Evolutionary conservation across 1,284 basidiomycete genomes (phyloP).

Genomic region (Porogramme epimiltina): DNA sequence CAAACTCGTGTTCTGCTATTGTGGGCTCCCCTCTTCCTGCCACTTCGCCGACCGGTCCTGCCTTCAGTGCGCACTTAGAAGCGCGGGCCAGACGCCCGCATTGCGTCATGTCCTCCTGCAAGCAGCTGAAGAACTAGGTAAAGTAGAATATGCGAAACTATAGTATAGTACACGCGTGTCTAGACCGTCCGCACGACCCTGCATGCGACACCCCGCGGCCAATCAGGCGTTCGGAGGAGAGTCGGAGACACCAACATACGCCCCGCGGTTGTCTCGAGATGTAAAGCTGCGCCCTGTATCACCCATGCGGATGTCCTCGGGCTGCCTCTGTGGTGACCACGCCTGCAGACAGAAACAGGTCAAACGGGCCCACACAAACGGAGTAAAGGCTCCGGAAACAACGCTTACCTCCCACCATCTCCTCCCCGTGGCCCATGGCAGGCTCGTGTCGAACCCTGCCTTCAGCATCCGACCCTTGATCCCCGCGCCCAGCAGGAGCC

Average conservation of each 20-base stretch:
- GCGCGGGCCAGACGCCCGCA: too few species aligned
- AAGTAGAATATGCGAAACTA: constrained; percentile 3
- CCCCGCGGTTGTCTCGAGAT: constrained; percentile 33
- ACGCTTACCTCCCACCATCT: constrained; percentile 77
- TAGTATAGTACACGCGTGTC: constrained; percentile 10
- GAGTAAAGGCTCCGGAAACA: too few species aligned
- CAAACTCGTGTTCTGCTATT: too few species aligned
- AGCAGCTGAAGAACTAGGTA: too few species aligned
- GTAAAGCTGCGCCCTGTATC: constrained; percentile 33
- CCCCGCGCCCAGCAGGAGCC: constrained; percentile 80
- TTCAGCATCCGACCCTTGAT: constrained; percentile 81
- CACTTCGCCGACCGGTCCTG: too few species aligned
- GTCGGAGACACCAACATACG: constrained; percentile 42
- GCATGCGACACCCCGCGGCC: neutral
- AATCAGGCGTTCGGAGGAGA: constrained; percentile 21
- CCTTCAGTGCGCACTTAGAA: too few species aligned
- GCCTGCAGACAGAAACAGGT: constrained; percentile 46
- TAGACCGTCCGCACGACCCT: neutral
- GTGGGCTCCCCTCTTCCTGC: too few species aligned
- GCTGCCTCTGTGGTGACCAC: constrained; percentile 58
- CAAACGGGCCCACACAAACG: too few species aligned
- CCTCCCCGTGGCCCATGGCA: constrained; percentile 61
- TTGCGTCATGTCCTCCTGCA: too few species aligned
- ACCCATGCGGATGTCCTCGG: constrained; percentile 50
- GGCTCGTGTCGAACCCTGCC: constrained; percentile 66